Evolutionary conservation across 805 yeast species (phyloP).

Genomic region (Pichia manshurica): DNA sequence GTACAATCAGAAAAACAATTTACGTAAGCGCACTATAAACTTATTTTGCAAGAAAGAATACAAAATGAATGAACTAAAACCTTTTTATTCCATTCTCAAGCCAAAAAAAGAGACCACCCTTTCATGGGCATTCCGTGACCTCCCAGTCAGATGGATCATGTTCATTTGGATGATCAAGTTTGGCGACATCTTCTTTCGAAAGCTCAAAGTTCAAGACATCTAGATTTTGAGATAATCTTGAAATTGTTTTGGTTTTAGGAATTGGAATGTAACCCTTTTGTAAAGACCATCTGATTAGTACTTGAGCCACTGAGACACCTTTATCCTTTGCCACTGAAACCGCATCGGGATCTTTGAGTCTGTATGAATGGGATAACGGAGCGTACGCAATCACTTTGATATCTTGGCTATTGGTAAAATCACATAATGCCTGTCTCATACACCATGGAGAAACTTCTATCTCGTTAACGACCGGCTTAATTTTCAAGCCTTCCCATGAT

Average conservation of each 20-base stretch:
- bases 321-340: slow-evolving; percentile 43
- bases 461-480: slow-evolving; percentile 71
- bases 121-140: slow-evolving; percentile 34
- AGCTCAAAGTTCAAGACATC: slow-evolving; percentile 48
- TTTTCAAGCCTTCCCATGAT: slow-evolving; percentile 45
- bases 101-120: too few species aligned
- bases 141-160: slow-evolving; percentile 79
- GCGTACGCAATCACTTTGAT: slow-evolving; percentile 71
- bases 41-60: too few species aligned
- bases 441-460: slow-evolving; percentile 84
- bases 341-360: slow-evolving; percentile 50
- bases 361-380: slow-evolving; percentile 61
- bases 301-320: slow-evolving; percentile 51
- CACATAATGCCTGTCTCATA: slow-evolving; percentile 58
- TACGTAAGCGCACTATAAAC: too few species aligned
- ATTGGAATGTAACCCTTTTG: slow-evolving; percentile 67
- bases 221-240: slow-evolving; percentile 50
- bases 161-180: slow-evolving; percentile 44
- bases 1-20: too few species aligned
- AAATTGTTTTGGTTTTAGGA: slow-evolving; percentile 54
- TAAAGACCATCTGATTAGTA: slow-evolving; percentile 66
- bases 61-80: too few species aligned
- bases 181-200: slow-evolving; percentile 35
- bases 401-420: slow-evolving; percentile 49
- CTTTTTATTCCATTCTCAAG: too few species aligned